phyloP scores from a whole-genome alignment of 768 basidiomycete genomes.

The Ramaria sp. region DNA sequence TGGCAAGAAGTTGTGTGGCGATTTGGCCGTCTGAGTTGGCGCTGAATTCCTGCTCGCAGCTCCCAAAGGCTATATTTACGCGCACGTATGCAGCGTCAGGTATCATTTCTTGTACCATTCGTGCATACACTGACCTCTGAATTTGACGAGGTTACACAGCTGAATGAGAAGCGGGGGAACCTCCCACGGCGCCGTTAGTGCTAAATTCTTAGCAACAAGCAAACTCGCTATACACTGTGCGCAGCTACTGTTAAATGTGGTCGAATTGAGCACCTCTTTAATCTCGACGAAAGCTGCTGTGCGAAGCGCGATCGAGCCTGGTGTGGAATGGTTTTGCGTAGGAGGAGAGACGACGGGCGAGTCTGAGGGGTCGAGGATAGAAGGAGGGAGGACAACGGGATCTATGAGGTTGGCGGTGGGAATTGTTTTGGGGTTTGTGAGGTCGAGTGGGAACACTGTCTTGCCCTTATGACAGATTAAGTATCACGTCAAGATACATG shows the following conservation, averaged over 20 bases:
- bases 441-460: constrained; percentile 9
- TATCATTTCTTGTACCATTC: not conserved
- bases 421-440: constrained; percentile 11
- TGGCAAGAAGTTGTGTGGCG: constrained; percentile 8
- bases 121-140: not conserved
- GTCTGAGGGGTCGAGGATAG: constrained; percentile 1
- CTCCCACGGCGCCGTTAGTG: constrained; percentile 10
- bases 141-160: constrained; percentile 9
- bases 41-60: constrained; percentile 9
- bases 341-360: not conserved
- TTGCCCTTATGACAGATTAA: not conserved
- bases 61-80: constrained; percentile 7
- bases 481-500: no score
- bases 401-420: constrained; percentile 10
- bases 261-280: constrained; percentile 4
- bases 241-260: not conserved
- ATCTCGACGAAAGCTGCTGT: constrained; percentile 5
- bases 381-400: constrained; percentile 10
- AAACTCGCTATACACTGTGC: constrained; percentile 8
- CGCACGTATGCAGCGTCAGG: not conserved
- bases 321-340: constrained; percentile 6
- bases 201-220: constrained; percentile 5
- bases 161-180: constrained; percentile 8
- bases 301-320: constrained; percentile 1
- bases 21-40: constrained; percentile 10